A percentile compares a stretch with the other conserved stretches of the same genome.
Conservation (phyloP, 257 asterid species). For the Prunella vulgaris region DNA sequence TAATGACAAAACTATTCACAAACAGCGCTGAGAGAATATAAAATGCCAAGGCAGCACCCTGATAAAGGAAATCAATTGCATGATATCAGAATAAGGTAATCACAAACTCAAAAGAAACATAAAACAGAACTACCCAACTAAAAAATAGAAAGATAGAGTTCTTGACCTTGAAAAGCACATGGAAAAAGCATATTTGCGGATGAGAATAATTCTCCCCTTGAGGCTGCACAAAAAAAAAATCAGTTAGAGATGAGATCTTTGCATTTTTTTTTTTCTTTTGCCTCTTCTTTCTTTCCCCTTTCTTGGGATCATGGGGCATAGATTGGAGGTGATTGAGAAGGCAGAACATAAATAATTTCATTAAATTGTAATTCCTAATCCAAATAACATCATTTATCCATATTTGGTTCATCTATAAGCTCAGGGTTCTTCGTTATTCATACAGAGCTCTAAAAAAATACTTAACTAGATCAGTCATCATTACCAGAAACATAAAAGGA, state of each 20-base stretch:
- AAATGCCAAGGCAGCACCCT: conserved; percentile 94
- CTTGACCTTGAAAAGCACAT: conserved; percentile 84
- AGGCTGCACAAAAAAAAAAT: conserved; percentile 44
- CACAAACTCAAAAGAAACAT: conserved; percentile 7
- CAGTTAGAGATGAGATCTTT: conserved; percentile 13
- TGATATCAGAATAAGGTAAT: conserved; percentile 2
- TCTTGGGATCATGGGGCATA: not conserved
- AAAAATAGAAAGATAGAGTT: conserved; percentile 22
- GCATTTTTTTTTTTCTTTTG: not conserved
- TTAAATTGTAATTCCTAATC: not conserved
- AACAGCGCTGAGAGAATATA: conserved; percentile 89
- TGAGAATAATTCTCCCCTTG: conserved; percentile 86
- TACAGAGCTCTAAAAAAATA: not conserved
- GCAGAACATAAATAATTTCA: not conserved
- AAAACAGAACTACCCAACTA: conserved; percentile 26
- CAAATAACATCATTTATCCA: not conserved
- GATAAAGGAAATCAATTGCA: conserved; percentile 25
- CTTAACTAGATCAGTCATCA: not conserved
- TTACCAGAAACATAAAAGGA: not conserved
- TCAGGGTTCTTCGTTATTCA: not conserved
- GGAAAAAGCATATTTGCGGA: conserved; percentile 89
- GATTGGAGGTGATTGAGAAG: not conserved
- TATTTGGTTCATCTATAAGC: not conserved
- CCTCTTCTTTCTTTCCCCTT: not conserved
- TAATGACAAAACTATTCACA: conserved; percentile 80